Evolutionary conservation across 768 basidiomycete species (phyloP), one percentile per base, ranked within the genome.

Genomic region (Udeniomyces megalosporus): DNA sequence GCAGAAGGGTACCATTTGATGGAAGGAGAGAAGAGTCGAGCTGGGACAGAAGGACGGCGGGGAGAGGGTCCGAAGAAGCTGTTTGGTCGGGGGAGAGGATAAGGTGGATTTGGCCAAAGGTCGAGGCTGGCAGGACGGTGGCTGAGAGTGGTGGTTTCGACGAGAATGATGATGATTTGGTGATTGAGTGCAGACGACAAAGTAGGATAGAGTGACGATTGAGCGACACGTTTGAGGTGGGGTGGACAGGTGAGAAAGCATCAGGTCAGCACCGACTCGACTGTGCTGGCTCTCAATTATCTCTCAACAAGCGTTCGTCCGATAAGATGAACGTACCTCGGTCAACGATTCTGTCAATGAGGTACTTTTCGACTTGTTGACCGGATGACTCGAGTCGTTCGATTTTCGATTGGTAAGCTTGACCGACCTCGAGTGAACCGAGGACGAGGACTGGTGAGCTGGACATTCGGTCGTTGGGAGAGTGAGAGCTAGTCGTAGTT

Each of bases 291-390:
- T 32, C n/a, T n/a, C n/a, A 17, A 12, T 75, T 29, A 78, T 77
- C 14, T 80, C 69, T 10, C 75, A 67, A 65, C 88, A 74, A 20
- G 75, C 74, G 4, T 80, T n/a, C n/a, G n/a, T 31, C 46, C 15
- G 20, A 54, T 22, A 46, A 26, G 66, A 17, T 58, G 45, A 17
- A 73, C 78, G 57, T 69, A 89, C 88, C 88, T 76, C 80, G 79
- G 73, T 87, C 88, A 17, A 88, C 75, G 65, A 92, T 75, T 64
- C 89, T 78, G 72, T 92, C 88, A 31, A 90, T 74, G 76, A 91
- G 81, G 70, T 88, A 83, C 69, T 80, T 83, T 68, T 91, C 87
- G 32, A 88, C 73, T 20, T 76, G 77, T 12, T 53, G 51, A 42
- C 56, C 53, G 61, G 72, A 73, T 72, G 49, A 20, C 62, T 88